Evolutionary conservation across 2,329 filamentous ascomycete genomes (phyloP), one percentile per base, ranked within the genome.

Genomic region (Aspergillus quadricinctus): DNA sequence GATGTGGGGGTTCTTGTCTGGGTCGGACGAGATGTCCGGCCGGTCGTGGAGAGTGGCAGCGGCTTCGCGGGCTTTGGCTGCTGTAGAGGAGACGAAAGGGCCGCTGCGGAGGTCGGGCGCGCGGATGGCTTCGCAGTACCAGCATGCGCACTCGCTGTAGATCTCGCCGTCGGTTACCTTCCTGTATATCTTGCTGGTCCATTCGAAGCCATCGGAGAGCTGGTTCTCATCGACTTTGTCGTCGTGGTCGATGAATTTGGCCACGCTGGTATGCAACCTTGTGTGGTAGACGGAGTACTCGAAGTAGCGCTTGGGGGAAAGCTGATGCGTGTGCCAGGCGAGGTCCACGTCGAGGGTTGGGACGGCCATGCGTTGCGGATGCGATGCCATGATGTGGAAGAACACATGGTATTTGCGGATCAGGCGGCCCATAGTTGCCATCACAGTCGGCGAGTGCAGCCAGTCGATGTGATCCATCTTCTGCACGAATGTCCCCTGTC

Each of bases 391-490:
- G 64, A 77, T 76, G 5, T 66, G 61, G 61, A 77, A 75, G 25
- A 83, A 78, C 3, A 80, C 72, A 29, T 49, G 1, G 72, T 79
- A 68, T 79, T 80, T 92, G 2, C 66, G 66, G 3, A 90, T 75
- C 0, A 90, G 77, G 0, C 88, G 81, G 0, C 69, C 60, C 82
- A 89, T 89, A 0, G 88, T 92, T 0, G 80, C 75, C 3, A 72
- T 73, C 0, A 86, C 80, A 0, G 84, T 78, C 0, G 89, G 88
- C 27, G 86, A 88, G 69, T 90, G 89, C 1, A 92, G 76, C 89
- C 89, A 93, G 72, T 91, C 88, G 49, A 92, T 83, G 61, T 82
- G 79, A 62, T 83, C 80, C 88, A 93, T 92, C 75, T 93, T 77
- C 50, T 74, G 68, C 11, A 75, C 64, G 56, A 78, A 78, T 1